These are phyloP conservation scores for Pythium biforme DNA, from an alignment of 352 stramenopile genomes.

Conservation along the genomic window DNA sequence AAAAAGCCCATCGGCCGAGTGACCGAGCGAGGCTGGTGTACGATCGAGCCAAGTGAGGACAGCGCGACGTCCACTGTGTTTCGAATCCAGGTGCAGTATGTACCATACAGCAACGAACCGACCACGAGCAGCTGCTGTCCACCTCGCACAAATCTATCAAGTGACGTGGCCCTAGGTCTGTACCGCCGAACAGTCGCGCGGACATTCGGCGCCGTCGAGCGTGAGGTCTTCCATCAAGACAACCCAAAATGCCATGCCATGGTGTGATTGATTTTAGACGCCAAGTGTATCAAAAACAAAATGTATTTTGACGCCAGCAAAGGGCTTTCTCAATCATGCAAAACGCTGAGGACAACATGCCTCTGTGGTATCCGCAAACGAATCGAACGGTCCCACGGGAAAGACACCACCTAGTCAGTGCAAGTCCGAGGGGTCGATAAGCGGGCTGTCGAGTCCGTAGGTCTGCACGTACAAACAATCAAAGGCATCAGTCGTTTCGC, in stretches of 20 bases:
- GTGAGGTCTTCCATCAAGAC: constrained; percentile 2
- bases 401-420: constrained; percentile 2
- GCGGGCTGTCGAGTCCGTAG: constrained; percentile 18
- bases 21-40: constrained; percentile 22
- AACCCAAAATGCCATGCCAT: not conserved
- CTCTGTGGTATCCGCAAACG: too few species aligned
- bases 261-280: not conserved
- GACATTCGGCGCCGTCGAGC: constrained; percentile 15
- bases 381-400: too few species aligned
- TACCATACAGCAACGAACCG: not conserved
- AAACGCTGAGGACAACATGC: too few species aligned
- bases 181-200: constrained; percentile 17
- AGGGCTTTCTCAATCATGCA: not conserved
- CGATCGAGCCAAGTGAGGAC: constrained; percentile 15
- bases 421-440: constrained; percentile 22
- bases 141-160: not conserved
- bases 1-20: constrained; percentile 14
- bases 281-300: not conserved
- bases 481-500: not conserved
- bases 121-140: not conserved
- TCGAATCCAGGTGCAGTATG: constrained; percentile 22
- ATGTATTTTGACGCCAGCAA: not conserved
- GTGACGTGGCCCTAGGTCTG: constrained; percentile 11
- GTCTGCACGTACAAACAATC: constrained; percentile 1
- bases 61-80: constrained; percentile 2